Evolutionary conservation across 208 protist genomes (phyloP).

Genomic region (Naegleria lovaniensis): DNA sequence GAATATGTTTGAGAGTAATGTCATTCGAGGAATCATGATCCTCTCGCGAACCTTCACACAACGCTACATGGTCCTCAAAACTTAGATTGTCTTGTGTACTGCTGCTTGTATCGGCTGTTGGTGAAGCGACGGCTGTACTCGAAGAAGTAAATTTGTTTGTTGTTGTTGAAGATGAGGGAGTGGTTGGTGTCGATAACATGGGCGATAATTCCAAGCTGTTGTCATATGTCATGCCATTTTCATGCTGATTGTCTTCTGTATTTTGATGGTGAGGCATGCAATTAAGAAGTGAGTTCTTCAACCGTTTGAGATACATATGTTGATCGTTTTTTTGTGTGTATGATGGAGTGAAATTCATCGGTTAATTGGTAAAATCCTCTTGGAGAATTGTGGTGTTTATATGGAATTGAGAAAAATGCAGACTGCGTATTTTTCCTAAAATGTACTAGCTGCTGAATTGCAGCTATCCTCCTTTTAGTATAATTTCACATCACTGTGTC

Average conservation of each 20-base stretch:
- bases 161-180: neutral
- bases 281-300: neutral
- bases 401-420: neutral
- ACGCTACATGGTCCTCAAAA: too few relatives aligned
- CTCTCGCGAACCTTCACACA: too few relatives aligned
- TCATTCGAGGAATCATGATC: too few relatives aligned
- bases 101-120: neutral
- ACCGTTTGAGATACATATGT: neutral
- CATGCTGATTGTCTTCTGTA: neutral
- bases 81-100: neutral
- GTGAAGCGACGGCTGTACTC: neutral
- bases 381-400: neutral
- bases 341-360: neutral
- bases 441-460: neutral
- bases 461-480: too few relatives aligned
- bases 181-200: neutral
- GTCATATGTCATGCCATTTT: neutral
- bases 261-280: neutral
- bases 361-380: neutral
- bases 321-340: neutral
- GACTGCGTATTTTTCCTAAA: neutral
- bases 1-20: neutral
- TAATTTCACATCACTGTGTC: too few relatives aligned
- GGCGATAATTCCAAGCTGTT: too few relatives aligned
- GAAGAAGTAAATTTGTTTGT: neutral